A percentile compares a stretch with the other conserved stretches of the same genome.
These are phyloP conservation scores for Phycomyces blakesleeanus DNA, from an alignment of 192 early-diverging fungal genomes.

Conservation along the genomic window DNA sequence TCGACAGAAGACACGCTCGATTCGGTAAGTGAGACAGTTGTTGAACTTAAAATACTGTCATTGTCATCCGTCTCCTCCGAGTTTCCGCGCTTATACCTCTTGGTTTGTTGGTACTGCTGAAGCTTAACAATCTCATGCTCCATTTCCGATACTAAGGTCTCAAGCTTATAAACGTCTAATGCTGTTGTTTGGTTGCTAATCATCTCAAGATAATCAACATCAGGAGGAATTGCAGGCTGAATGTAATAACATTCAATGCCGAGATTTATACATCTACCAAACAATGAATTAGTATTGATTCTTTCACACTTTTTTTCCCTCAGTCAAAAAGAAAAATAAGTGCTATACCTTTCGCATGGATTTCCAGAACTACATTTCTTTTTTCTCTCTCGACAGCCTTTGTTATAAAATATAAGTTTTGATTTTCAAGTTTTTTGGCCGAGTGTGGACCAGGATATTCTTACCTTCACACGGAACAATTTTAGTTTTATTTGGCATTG, in stretches of 20 bases:
- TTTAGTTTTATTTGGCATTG: constrained; percentile 6
- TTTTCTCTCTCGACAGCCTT: constrained; percentile 18
- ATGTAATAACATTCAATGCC: constrained; percentile 15
- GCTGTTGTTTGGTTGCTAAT: neutral
- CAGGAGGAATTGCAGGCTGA: neutral
- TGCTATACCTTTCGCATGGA: constrained; percentile 11
- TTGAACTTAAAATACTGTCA: neutral
- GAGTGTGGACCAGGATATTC: too few species aligned
- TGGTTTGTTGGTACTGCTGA: neutral
- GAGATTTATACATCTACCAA: constrained; percentile 10
- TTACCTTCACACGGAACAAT: constrained; percentile 18
- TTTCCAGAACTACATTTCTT: constrained; percentile 9
- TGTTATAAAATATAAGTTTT: neutral
- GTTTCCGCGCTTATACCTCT: neutral
- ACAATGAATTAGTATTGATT: too few species aligned
- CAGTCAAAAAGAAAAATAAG: neutral
- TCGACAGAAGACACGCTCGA: neutral
- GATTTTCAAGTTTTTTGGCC: too few species aligned
- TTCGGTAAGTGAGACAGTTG: neutral
- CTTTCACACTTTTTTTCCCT: too few species aligned
- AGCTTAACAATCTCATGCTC: constrained; percentile 1
- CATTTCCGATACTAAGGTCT: constrained; percentile 9
- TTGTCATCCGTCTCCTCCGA: too few species aligned
- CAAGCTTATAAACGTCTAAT: neutral
- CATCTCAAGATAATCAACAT: neutral